Conservation (phyloP, 495 filamentous ascomycete species). For the Apiosordaria backusii region DNA sequence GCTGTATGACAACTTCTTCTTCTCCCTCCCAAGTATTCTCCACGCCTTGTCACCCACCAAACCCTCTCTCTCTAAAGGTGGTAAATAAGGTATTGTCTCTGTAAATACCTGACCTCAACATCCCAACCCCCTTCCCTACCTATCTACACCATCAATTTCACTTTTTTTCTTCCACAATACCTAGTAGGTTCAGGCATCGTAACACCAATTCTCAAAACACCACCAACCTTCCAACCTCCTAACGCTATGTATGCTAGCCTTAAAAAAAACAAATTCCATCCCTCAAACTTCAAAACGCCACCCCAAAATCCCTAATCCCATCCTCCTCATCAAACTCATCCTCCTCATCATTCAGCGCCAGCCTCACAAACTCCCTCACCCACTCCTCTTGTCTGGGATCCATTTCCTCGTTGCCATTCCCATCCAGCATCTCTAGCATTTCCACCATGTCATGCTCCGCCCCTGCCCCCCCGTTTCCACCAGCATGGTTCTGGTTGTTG, state of each 20-base stretch:
- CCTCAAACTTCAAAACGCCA: conserved; percentile 1
- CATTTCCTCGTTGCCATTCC: conserved; percentile 18
- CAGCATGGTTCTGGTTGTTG: conserved; percentile 10
- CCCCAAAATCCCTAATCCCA: conserved; percentile 18
- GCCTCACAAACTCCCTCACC: conserved; percentile 52
- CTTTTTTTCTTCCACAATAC: neutral
- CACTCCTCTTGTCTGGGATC: conserved; percentile 44
- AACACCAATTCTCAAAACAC: too few species aligned
- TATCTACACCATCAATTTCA: neutral
- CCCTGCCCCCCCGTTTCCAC: conserved; percentile 1
- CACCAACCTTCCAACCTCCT: too few species aligned
- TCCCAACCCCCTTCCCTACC: too few species aligned
- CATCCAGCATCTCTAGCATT: conserved; percentile 1
- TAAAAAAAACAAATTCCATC: neutral
- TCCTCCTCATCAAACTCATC: conserved; percentile 41
- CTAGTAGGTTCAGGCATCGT: too few species aligned
- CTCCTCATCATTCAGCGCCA: conserved; percentile 53
- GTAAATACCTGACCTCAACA: too few species aligned
- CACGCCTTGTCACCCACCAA: too few species aligned
- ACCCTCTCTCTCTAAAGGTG: too few species aligned
- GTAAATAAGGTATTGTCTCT: too few species aligned
- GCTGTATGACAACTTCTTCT: too few species aligned
- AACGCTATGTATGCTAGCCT: neutral
- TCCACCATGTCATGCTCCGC: conserved; percentile 1
- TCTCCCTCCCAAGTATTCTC: too few species aligned